Evolutionary conservation across 345 rosid genomes (phyloP).

Genomic region (Ailanthus altissimus): DNA sequence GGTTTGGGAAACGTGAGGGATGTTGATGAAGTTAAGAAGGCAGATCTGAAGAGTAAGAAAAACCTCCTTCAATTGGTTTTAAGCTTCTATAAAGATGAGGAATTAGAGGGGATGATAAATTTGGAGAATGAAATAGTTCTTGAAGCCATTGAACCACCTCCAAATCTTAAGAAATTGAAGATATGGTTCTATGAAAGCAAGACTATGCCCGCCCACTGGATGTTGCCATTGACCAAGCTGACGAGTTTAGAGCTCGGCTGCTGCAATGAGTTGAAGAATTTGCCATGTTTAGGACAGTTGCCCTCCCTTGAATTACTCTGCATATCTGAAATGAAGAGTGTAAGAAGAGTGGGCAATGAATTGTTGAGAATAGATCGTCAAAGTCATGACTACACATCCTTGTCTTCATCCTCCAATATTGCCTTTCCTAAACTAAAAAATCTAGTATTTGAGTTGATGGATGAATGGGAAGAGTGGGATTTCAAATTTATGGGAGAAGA

Average conservation of each 20-base stretch:
- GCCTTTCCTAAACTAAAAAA: neutral
- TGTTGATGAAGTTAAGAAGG: constrained; percentile 12
- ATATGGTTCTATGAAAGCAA: constrained; percentile 2
- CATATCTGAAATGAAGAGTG: neutral
- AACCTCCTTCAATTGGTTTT: constrained; percentile 2
- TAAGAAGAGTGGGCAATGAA: neutral
- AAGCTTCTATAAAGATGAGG: neutral
- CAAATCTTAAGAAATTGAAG: neutral
- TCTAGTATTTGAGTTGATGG: accelerated
- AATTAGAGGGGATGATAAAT: too few relatives aligned
- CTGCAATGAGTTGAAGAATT: neutral
- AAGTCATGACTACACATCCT: neutral
- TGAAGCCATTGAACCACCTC: constrained; percentile 22
- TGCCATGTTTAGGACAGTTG: constrained; percentile 24
- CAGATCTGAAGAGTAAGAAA: neutral
- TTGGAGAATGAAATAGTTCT: neutral
- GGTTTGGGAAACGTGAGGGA: constrained; percentile 13
- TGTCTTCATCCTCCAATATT: neutral
- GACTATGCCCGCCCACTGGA: constrained; percentile 7
- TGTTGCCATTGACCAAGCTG: constrained; percentile 2
- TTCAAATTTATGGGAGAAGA: neutral
- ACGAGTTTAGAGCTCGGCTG: neutral
- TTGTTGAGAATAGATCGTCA: neutral
- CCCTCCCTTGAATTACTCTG: constrained; percentile 24
- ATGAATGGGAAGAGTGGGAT: neutral